Evolutionary conservation across 2,329 filamentous ascomycete species (phyloP).

Genomic region (Byssochlamys sp.): DNA sequence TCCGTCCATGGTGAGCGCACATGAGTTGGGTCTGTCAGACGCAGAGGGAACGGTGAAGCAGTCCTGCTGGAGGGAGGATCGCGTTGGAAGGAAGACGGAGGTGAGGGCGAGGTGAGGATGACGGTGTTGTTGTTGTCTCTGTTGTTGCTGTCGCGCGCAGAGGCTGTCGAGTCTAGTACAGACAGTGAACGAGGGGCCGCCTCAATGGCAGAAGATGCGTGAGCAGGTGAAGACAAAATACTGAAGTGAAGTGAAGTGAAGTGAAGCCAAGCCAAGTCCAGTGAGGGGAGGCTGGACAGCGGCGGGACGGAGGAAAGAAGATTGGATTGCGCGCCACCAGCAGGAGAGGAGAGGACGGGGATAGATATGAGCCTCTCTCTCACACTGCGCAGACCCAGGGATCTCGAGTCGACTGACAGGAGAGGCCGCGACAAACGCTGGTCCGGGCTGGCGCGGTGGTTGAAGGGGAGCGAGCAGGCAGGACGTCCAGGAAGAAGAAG

Average conservation of each 20-base stretch:
- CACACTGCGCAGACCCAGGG: not conserved
- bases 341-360: not conserved
- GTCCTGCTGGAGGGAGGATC: not conserved
- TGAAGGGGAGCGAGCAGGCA: not conserved
- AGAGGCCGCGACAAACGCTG: not conserved
- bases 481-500: not conserved
- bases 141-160: not conserved
- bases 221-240: too few species aligned
- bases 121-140: not conserved
- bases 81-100: not conserved
- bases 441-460: not conserved
- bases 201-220: not conserved
- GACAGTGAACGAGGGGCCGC: not conserved
- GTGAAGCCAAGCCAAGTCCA: not conserved
- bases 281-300: not conserved
- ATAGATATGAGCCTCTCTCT: not conserved
- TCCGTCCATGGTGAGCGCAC: slow-evolving; percentile 39
- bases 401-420: not conserved
- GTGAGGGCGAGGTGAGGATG: not conserved
- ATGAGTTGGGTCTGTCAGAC: slow-evolving; percentile 1
- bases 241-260: too few species aligned
- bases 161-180: not conserved
- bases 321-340: not conserved
- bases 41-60: not conserved
- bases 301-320: not conserved